phyloP scores from a whole-genome alignment of 257 asterid genomes.

The Scutellaria minor region DNA sequence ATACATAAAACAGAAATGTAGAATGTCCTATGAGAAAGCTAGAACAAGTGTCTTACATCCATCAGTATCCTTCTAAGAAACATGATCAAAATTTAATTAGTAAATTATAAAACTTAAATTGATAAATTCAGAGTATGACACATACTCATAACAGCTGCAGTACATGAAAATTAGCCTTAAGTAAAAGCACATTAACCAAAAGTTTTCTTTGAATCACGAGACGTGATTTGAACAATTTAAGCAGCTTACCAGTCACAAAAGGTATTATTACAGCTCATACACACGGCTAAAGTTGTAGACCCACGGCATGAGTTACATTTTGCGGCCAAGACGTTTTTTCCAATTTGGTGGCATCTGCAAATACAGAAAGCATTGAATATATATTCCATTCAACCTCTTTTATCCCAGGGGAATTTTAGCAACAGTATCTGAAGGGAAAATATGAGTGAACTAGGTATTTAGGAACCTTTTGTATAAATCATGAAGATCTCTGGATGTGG shows the following conservation, averaged over 20 bases:
- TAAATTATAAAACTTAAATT: background rate
- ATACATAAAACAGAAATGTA: constrained; percentile 2
- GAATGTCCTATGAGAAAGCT: background rate
- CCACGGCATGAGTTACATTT: constrained; percentile 74
- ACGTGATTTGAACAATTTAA: background rate
- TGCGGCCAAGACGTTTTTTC: constrained; percentile 54
- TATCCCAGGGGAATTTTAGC: background rate
- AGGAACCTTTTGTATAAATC: constrained; percentile 81
- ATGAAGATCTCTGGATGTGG: constrained; percentile 65
- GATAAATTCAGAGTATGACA: constrained; percentile 2
- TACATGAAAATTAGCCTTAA: constrained; percentile 10
- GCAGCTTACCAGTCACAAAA: constrained; percentile 76
- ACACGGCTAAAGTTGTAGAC: constrained; percentile 67
- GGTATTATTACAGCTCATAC: constrained; percentile 67
- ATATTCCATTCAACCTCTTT: constrained; percentile 16
- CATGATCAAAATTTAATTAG: constrained; percentile 10
- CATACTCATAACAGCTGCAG: constrained; percentile 1
- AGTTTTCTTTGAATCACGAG: background rate
- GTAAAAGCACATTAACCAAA: background rate
- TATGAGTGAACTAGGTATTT: constrained; percentile 22
- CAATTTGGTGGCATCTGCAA: constrained; percentile 73
- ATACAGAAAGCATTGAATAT: constrained; percentile 15
- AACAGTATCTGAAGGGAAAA: constrained; percentile 21
- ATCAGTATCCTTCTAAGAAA: background rate
- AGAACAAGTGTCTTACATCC: constrained; percentile 1